Percentiles rank a stretch among this genome's conserved stretches.
phyloP scores from a whole-genome alignment of 306 rosid species.

The Pyrus bretschneideri region DNA sequence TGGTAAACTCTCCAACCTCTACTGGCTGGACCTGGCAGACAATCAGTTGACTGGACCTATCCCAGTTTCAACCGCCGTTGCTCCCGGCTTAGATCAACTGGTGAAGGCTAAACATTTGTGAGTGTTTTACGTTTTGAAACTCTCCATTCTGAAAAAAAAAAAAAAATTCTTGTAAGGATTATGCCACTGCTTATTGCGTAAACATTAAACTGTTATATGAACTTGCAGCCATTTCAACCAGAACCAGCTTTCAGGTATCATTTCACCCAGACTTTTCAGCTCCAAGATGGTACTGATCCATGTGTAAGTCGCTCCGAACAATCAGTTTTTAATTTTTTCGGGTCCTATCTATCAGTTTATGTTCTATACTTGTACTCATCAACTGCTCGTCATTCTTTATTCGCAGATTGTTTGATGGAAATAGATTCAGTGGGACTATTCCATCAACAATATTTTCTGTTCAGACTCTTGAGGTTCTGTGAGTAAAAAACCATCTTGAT shows the following conservation, averaged over 20 bases:
- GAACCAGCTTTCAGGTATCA: conserved; percentile 77
- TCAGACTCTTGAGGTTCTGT: conserved; percentile 88
- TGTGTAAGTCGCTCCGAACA: conserved; percentile 44
- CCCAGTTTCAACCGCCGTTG: conserved; percentile 54
- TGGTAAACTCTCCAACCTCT: conserved; percentile 82
- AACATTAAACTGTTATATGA: not conserved
- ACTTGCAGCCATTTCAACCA: conserved; percentile 89
- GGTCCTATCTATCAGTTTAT: not conserved
- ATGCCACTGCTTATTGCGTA: not conserved
- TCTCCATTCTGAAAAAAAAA: not conserved
- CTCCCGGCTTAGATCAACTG: conserved; percentile 79
- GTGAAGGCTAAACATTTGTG: conserved; percentile 80
- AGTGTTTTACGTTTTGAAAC: conserved; percentile 19
- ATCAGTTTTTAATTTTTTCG: not conserved
- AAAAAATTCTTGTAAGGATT: not conserved
- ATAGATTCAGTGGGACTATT: conserved; percentile 47
- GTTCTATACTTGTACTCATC: not conserved
- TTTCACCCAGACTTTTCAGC: conserved; percentile 62
- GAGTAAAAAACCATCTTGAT: conserved; percentile 38
- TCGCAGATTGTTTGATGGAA: conserved; percentile 77
- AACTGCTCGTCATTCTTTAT: conserved; percentile 5
- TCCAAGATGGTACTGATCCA: conserved; percentile 74
- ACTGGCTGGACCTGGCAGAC: conserved; percentile 85
- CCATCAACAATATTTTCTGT: conserved; percentile 74
- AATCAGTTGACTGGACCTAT: conserved; percentile 62